Percentiles rank a stretch among this genome's conserved stretches.
phyloP scores from a whole-genome alignment of 2,329 filamentous ascomycete species.

The Ceratocystis colombiana region DNA sequence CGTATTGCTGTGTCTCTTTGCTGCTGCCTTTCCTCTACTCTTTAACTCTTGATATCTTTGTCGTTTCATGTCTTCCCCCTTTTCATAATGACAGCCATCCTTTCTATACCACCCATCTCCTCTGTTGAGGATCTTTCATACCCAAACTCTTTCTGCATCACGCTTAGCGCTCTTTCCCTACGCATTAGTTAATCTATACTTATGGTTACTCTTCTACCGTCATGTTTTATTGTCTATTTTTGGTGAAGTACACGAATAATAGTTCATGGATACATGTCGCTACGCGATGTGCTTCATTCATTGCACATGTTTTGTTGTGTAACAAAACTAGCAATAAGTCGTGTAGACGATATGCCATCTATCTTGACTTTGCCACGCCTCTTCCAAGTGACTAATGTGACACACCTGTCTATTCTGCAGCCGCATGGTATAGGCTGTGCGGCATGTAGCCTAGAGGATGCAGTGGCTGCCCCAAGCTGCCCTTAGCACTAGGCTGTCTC shows the following conservation, averaged over 20 bases:
- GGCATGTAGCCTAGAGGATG: too few species aligned
- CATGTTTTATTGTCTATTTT: background rate
- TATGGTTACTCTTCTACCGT: background rate
- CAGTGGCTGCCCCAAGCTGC: too few species aligned
- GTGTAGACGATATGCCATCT: too few species aligned
- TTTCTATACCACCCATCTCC: background rate
- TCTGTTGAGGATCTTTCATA: background rate
- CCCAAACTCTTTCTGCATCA: background rate
- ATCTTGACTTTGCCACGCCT: too few species aligned
- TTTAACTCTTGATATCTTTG: background rate
- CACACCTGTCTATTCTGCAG: too few species aligned
- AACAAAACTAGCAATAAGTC: background rate
- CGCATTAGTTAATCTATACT: background rate
- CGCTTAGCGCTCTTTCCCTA: background rate
- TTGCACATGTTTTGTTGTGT: background rate
- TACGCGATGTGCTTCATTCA: background rate
- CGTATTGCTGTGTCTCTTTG: conserved; percentile 1
- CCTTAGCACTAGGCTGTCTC: too few species aligned
- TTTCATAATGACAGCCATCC: background rate
- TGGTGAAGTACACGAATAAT: background rate
- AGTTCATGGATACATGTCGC: background rate
- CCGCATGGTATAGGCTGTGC: too few species aligned
- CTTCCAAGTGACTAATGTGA: too few species aligned
- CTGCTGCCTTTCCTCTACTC: background rate
- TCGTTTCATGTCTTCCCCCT: background rate